A percentile compares a stretch with the other conserved stretches of the same genome.
Conservation (phyloP, 768 basidiomycete species). For the Butyriboletus loyo region DNA sequence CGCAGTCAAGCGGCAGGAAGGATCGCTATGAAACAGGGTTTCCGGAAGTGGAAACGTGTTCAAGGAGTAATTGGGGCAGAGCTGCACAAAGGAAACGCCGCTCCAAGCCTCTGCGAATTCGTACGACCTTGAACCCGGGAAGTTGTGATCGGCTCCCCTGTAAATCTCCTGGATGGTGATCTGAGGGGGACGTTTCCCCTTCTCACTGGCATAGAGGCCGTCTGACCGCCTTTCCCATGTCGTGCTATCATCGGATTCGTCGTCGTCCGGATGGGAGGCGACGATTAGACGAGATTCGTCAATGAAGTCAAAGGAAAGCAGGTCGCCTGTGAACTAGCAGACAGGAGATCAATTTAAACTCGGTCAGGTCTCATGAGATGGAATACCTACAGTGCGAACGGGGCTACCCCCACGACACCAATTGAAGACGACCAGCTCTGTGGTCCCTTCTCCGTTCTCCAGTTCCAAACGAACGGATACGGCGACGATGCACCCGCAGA, state of each 20-base stretch:
- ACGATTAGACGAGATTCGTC: constrained; percentile 26
- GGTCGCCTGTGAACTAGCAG: constrained; percentile 26
- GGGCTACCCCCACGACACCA: constrained; percentile 29
- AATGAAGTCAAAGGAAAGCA: constrained; percentile 31
- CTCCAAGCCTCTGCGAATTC: constrained; percentile 56
- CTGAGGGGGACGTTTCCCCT: constrained; percentile 31
- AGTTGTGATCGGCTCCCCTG: constrained; percentile 5
- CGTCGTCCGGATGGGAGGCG: constrained; percentile 31
- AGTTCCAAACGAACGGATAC: constrained; percentile 29
- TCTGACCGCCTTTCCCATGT: constrained; percentile 29
- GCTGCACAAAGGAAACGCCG: constrained; percentile 41
- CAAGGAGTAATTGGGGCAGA: constrained; percentile 47
- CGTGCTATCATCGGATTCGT: constrained; percentile 30
- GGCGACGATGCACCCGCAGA: constrained; percentile 26
- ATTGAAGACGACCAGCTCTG: constrained; percentile 29
- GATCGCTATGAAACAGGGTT: constrained; percentile 58
- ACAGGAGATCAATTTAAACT: background rate
- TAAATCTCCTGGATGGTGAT: constrained; percentile 24
- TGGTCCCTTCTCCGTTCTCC: constrained; percentile 32
- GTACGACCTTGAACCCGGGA: constrained; percentile 32
- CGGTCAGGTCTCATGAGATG: background rate
- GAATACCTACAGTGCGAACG: constrained; percentile 23
- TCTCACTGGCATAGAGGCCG: constrained; percentile 31
- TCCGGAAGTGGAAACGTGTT: constrained; percentile 36
- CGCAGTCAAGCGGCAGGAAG: constrained; percentile 47